Conservation (phyloP, 768 basidiomycete species). For the Tephrocybe sp. region DNA sequence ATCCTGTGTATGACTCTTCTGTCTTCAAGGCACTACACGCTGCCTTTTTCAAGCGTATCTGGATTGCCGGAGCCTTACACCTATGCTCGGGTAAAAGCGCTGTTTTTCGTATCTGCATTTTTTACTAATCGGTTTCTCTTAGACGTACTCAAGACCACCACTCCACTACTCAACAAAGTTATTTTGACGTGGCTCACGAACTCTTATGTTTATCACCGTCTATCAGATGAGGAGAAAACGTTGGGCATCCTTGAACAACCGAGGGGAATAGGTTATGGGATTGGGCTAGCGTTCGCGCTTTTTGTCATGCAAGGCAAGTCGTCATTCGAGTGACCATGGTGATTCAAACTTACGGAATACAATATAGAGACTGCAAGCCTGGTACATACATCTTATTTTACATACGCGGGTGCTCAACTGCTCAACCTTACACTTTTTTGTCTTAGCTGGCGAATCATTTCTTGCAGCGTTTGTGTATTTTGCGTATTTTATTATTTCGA, state of each 20-base stretch:
- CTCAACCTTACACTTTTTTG: too few species aligned
- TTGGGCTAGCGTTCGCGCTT: slow-evolving; percentile 57
- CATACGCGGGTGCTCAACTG: not conserved
- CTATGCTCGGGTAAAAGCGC: slow-evolving; percentile 36
- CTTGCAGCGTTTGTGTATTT: slow-evolving; percentile 32
- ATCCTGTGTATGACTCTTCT: slow-evolving; percentile 41
- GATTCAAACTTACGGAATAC: not conserved
- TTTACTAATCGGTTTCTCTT: slow-evolving; percentile 24
- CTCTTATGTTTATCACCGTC: slow-evolving; percentile 41
- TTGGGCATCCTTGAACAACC: slow-evolving; percentile 36
- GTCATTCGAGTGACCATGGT: not conserved
- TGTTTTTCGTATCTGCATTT: not conserved
- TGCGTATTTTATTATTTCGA: too few species aligned
- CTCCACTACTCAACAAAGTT: slow-evolving; percentile 58
- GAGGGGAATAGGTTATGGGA: slow-evolving; percentile 56
- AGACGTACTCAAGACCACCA: slow-evolving; percentile 52
- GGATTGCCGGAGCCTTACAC: slow-evolving; percentile 48
- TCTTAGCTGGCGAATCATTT: slow-evolving; percentile 52
- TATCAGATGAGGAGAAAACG: slow-evolving; percentile 35
- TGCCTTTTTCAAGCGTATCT: slow-evolving; percentile 48
- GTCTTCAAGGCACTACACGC: slow-evolving; percentile 46
- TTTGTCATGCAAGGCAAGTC: slow-evolving; percentile 60
- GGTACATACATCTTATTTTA: slow-evolving; percentile 22
- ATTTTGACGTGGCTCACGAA: slow-evolving; percentile 58
- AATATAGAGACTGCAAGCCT: slow-evolving; percentile 39